Conservation (phyloP, 202 grass and related monocot species). For the Setaria italica region DNA sequence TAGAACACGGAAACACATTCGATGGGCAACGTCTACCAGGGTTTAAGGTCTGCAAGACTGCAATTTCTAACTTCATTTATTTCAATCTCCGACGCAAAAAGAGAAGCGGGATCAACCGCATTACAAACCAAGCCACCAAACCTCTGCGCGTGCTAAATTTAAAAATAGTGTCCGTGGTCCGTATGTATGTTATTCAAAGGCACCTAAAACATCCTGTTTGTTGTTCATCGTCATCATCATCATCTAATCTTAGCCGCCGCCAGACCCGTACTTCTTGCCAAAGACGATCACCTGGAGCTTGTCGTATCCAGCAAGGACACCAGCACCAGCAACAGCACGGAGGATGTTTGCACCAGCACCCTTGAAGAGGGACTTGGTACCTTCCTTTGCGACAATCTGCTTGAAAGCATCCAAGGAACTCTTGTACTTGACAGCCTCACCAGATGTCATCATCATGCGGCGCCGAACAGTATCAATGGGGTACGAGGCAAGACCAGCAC, state of each 20-base stretch:
- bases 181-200: slow-evolving; percentile 13
- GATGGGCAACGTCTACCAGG: too few species aligned
- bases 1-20: too few species aligned
- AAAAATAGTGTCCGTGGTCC: not conserved
- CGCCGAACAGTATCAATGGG: slow-evolving; percentile 69
- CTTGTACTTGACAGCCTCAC: slow-evolving; percentile 72
- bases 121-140: not conserved
- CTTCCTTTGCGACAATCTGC: slow-evolving; percentile 64
- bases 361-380: slow-evolving; percentile 70
- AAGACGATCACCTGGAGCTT: slow-evolving; percentile 66
- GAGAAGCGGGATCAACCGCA: not conserved
- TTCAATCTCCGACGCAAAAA: not conserved
- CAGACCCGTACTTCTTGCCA: slow-evolving; percentile 74
- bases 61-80: slow-evolving; percentile 5
- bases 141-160: slow-evolving; percentile 29
- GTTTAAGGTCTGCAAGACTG: not conserved
- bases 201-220: slow-evolving; percentile 28
- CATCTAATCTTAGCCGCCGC: slow-evolving; percentile 44
- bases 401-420: slow-evolving; percentile 66
- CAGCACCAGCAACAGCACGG: slow-evolving; percentile 68
- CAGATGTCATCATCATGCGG: slow-evolving; percentile 79
- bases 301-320: slow-evolving; percentile 70
- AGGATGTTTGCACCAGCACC: slow-evolving; percentile 74
- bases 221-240: slow-evolving; percentile 25
- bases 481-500: slow-evolving; percentile 69